Evolutionary conservation across 257 asterid genomes (phyloP), one percentile per base, ranked within the genome.

Genomic region (Solanum sitiens): DNA sequence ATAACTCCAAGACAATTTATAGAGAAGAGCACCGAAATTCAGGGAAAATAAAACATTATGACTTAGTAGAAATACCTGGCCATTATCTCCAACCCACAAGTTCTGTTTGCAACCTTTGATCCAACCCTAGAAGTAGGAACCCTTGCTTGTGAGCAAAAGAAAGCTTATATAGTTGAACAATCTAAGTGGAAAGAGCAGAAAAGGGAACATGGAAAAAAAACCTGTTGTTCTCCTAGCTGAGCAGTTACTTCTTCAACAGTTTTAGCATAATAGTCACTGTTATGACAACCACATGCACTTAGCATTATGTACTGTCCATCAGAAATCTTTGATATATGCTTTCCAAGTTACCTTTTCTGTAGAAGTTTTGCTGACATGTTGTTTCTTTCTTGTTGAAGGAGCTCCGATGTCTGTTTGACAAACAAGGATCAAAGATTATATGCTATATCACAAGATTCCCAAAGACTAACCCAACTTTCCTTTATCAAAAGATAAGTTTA

Each of bases 371-470:
- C 88, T 85, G 98, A 91, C 88, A 91, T 68, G 90, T 90, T 89
- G 50, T 71, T 89, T 89, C 85, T 94, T 91, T 94, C 98, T 79
- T 95, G 97, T 88, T 91, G 95, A 93, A 94, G 92, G 83, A 96
- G 96, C 89, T 93, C 95, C 89, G 95, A 87, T 40, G 98, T 93
- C 98, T 96, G 95, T 87, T 91, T 86, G 89, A 72, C 63, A 80
- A 87, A 32, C 61, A 77, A 86, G 91, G 85, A 84, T 88, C 88
- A 88, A 80, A 80, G 44, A 80, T 47, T 80, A 47, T 80, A 27
- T 47, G 68, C 68, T 27, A 80, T 3, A 80, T 80, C 85, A 27
- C 68, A 18, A 10, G 68, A 80, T 47, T 16, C 35, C 65, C 68
- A 30, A 80, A 80, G 44, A 80, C 30, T 45, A 79, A 47, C 30